These are phyloP conservation scores for Clavispora fructus DNA, from an alignment of 805 yeast genomes.

Conservation along the genomic window DNA sequence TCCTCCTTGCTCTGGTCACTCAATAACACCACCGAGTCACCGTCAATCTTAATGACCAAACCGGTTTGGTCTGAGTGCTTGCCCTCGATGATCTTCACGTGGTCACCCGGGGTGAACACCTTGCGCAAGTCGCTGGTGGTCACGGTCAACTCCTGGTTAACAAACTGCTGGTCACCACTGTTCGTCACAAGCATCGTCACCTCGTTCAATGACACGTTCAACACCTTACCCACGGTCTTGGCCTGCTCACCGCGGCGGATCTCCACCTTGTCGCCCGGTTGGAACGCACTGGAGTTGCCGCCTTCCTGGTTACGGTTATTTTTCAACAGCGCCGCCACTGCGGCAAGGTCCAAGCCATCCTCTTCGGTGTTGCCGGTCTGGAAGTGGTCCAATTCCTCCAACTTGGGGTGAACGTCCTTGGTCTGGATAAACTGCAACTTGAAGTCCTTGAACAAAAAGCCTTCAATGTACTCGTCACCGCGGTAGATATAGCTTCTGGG, in stretches of 20 bases:
- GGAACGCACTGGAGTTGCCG: slow-evolving; percentile 47
- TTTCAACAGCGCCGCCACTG: slow-evolving; percentile 82
- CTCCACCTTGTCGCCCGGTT: slow-evolving; percentile 92
- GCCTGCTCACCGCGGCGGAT: slow-evolving; percentile 91
- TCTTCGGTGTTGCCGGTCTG: slow-evolving; percentile 71
- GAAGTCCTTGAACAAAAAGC: slow-evolving; percentile 82
- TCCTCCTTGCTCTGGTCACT: slow-evolving; percentile 87
- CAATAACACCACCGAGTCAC: slow-evolving; percentile 83
- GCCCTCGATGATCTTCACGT: slow-evolving; percentile 88
- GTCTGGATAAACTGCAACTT: slow-evolving; percentile 77
- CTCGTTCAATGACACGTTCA: slow-evolving; percentile 54
- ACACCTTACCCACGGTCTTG: slow-evolving; percentile 77
- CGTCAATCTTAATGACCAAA: slow-evolving; percentile 74
- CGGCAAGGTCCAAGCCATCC: slow-evolving; percentile 75
- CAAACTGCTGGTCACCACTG: slow-evolving; percentile 51
- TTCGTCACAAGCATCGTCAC: slow-evolving; percentile 47
- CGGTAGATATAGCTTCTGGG: slow-evolving; percentile 62
- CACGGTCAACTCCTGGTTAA: slow-evolving; percentile 65
- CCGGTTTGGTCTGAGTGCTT: slow-evolving; percentile 93
- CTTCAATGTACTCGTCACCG: slow-evolving; percentile 86
- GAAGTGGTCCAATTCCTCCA: slow-evolving; percentile 84
- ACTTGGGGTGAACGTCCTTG: slow-evolving; percentile 75
- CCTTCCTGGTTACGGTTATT: slow-evolving; percentile 32
- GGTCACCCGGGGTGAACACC: slow-evolving; percentile 86
- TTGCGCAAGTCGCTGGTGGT: slow-evolving; percentile 81